Evolutionary conservation across 75 land plant genomes (phyloP).

Genomic region (Larix kaempferi): DNA sequence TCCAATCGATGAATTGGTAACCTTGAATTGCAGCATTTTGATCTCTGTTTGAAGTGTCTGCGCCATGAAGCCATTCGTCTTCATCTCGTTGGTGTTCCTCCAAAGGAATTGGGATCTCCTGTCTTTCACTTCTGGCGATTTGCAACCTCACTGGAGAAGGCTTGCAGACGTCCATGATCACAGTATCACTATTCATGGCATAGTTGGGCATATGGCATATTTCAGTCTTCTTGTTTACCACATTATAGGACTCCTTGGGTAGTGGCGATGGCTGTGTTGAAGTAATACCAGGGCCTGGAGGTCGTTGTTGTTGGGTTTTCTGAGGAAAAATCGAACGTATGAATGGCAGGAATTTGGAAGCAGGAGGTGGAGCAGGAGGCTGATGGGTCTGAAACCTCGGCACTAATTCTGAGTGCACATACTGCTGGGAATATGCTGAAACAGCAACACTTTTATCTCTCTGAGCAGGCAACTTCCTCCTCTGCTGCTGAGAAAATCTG

Average conservation of each 20-base stretch:
- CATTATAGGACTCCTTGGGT: not conserved
- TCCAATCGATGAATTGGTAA: slow-evolving; percentile 5
- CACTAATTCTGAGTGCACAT: not conserved
- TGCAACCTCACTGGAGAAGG: not conserved
- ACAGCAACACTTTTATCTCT: slow-evolving; percentile 15
- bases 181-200: not conserved
- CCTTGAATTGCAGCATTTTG: not conserved
- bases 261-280: slow-evolving; percentile 1
- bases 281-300: not conserved
- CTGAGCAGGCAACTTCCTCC: slow-evolving; percentile 11
- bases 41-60: slow-evolving; percentile 8
- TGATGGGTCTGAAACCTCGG: slow-evolving; percentile 6
- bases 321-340: slow-evolving; percentile 18
- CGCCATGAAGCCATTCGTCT: not conserved
- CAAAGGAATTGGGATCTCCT: slow-evolving; percentile 15
- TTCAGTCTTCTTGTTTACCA: not conserved
- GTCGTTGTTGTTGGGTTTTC: slow-evolving; percentile 3
- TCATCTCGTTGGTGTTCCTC: slow-evolving; percentile 17
- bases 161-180: not conserved
- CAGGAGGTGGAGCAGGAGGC: slow-evolving; percentile 12
- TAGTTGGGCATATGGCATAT: not conserved
- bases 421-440: slow-evolving; percentile 17
- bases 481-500: not conserved
- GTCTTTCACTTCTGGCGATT: slow-evolving; percentile 1
- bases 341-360: slow-evolving; percentile 16